These are phyloP conservation scores for Silybum marianum DNA, from an alignment of 129 eudicot species.

Conservation along the genomic window DNA sequence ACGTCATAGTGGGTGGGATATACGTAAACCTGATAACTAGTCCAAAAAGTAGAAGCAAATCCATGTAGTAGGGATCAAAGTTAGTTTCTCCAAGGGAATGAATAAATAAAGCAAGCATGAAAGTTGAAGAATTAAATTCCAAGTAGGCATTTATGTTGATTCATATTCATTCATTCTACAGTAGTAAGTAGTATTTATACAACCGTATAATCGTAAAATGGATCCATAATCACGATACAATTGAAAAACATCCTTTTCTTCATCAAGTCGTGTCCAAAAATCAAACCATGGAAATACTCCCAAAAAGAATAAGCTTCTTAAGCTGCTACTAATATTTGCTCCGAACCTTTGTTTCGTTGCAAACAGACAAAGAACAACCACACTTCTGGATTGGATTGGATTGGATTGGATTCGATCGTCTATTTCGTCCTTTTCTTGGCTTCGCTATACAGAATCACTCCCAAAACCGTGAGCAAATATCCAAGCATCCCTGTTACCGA, in stretches of 20 bases:
- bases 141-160: constrained; percentile 8
- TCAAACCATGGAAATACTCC: constrained; percentile 17
- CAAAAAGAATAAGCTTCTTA: constrained; percentile 14
- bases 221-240: constrained; percentile 26
- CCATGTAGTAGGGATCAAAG: background rate
- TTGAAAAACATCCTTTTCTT: constrained; percentile 1
- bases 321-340: constrained; percentile 9
- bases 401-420: background rate
- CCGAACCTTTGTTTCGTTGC: constrained; percentile 6
- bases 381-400: background rate
- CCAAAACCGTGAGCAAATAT: constrained; percentile 31
- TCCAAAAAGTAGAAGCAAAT: background rate
- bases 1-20: too few species aligned
- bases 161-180: constrained; percentile 16
- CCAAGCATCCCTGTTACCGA: constrained; percentile 42
- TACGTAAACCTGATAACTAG: too few species aligned
- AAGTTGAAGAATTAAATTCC: background rate
- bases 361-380: background rate
- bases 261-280: constrained; percentile 15
- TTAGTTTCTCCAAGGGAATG: background rate
- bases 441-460: constrained; percentile 38
- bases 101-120: background rate
- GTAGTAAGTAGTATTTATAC: constrained; percentile 22
- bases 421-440: constrained; percentile 36
- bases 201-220: constrained; percentile 20